phyloP scores from a whole-genome alignment of 2,329 filamentous ascomycete species.

The Cytospora schulzeri region DNA sequence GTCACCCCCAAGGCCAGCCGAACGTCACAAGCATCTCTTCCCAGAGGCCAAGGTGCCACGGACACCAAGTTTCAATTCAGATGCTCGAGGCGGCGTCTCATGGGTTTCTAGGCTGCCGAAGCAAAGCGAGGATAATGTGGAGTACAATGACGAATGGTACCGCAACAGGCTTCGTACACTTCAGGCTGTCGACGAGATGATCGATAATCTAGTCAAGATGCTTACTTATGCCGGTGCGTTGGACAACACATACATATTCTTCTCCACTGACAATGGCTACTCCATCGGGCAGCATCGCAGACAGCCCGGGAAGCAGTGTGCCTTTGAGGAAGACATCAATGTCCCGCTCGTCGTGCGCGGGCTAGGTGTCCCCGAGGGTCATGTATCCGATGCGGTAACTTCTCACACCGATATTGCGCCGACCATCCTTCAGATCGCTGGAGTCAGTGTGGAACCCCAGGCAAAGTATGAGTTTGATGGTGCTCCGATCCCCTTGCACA shows the following conservation, averaged over 20 bases:
- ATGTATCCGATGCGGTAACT: conserved; percentile 40
- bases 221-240: conserved; percentile 26
- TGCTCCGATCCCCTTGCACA: not conserved
- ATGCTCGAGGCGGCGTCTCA: conserved; percentile 45
- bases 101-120: not conserved
- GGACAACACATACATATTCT: conserved; percentile 18
- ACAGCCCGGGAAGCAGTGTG: conserved; percentile 44
- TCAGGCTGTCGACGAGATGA: conserved; percentile 47
- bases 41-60: conserved; percentile 60
- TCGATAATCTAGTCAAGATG: conserved; percentile 40
- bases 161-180: conserved; percentile 46
- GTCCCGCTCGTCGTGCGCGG: conserved; percentile 48
- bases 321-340: conserved; percentile 49
- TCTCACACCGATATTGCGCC: conserved; percentile 50
- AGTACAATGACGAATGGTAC: conserved; percentile 41
- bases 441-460: not conserved
- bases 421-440: conserved; percentile 43
- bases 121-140: not conserved
- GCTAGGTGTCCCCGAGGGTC: conserved; percentile 41
- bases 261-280: conserved; percentile 16
- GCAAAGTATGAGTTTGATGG: not conserved
- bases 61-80: conserved; percentile 66
- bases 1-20: conserved; percentile 57
- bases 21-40: conserved; percentile 65
- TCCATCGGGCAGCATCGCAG: conserved; percentile 16